phyloP scores from a whole-genome alignment of 495 filamentous ascomycete genomes.

The Penicillium lagena region DNA sequence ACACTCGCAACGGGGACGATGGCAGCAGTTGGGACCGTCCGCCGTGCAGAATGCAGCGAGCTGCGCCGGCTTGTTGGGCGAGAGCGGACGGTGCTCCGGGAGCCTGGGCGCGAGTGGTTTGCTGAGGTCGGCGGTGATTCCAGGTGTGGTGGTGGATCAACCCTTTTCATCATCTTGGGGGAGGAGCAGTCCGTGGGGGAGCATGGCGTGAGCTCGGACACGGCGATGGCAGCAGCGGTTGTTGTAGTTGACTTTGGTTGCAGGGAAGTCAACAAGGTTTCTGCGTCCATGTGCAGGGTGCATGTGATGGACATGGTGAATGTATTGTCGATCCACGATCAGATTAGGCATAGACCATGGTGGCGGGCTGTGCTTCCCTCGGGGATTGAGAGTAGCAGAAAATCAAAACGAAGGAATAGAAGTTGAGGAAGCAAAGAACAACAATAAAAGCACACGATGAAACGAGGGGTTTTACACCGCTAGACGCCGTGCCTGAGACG shows the following conservation, averaged over 20 bases:
- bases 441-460: background rate
- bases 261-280: background rate
- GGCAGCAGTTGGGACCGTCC: conserved; percentile 16
- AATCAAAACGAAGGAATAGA: conserved; percentile 2
- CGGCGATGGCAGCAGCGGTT: no score
- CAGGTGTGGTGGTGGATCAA: conserved; percentile 9
- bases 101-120: conserved; percentile 24
- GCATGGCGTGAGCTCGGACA: conserved; percentile 2
- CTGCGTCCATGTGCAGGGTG: background rate
- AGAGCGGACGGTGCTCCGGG: conserved; percentile 26
- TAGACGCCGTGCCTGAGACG: no score
- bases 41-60: conserved; percentile 26
- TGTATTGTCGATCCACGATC: conserved; percentile 1
- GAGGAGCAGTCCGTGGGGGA: background rate
- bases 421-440: background rate
- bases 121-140: background rate
- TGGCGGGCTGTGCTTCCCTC: no score
- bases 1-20: conserved; percentile 23
- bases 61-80: conserved; percentile 22
- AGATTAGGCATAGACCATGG: conserved; percentile 7
- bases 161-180: conserved; percentile 9
- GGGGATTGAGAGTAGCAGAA: background rate
- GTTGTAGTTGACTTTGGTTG: no score
- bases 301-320: conserved; percentile 13
- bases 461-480: background rate